A percentile compares a stretch with the other conserved stretches of the same genome.
Evolutionary conservation across 139 green algal genomes (phyloP).

Genomic region (Coelastrella sp.): DNA sequence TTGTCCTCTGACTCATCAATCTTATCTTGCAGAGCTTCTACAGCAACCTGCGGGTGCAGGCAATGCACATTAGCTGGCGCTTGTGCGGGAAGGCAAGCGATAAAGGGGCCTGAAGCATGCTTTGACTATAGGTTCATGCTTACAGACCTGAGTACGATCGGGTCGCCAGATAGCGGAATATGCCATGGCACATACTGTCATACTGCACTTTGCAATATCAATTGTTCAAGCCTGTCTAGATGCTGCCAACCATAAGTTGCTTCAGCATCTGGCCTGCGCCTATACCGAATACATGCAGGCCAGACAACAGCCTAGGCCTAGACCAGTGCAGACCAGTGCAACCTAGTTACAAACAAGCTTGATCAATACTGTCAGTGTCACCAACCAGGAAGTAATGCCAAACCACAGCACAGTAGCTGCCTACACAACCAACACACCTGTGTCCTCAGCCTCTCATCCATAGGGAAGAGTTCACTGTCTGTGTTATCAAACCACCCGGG

Average conservation of each 20-base stretch:
- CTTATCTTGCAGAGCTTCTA: slow-evolving; percentile 59
- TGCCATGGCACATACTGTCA: no score
- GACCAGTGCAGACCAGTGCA: neutral
- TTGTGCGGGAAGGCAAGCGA: no score
- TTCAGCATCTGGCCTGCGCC: no score
- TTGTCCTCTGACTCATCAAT: slow-evolving; percentile 68
- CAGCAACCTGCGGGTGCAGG: neutral
- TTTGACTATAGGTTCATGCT: neutral
- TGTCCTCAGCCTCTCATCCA: slow-evolving; percentile 33
- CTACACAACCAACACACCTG: neutral
- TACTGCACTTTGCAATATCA: no score
- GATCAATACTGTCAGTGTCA: neutral
- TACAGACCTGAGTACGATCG: no score
- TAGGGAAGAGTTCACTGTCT: slow-evolving; percentile 37
- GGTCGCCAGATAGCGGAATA: no score
- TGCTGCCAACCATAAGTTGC: no score
- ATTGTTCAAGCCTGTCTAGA: no score
- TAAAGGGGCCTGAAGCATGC: neutral
- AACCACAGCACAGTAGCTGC: neutral
- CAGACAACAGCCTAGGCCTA: neutral
- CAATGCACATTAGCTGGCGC: neutral
- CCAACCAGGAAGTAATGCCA: no score
- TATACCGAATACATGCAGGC: no score
- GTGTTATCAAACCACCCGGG: slow-evolving; percentile 45
- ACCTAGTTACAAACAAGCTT: neutral